phyloP scores from a whole-genome alignment of 805 yeast species.

The Ogataea degrootiae region DNA sequence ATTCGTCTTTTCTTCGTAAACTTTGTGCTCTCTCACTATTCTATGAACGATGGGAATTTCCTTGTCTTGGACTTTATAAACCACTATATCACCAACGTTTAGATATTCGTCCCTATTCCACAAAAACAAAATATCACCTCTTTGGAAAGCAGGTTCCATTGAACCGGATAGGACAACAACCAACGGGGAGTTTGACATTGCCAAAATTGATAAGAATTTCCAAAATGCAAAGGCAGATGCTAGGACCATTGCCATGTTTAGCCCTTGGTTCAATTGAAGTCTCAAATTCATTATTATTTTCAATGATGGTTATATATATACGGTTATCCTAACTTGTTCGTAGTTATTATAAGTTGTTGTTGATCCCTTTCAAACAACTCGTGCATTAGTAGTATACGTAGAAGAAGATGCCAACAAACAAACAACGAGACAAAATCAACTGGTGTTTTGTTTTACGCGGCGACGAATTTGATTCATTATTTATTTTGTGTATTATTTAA shows the following conservation, averaged over 20 bases:
- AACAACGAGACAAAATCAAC: too few relatives aligned
- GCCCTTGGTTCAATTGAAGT: slow-evolving; percentile 36
- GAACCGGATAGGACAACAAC: slow-evolving; percentile 97
- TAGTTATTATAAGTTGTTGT: too few relatives aligned
- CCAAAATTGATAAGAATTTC: slow-evolving; percentile 70
- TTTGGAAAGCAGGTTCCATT: slow-evolving; percentile 98
- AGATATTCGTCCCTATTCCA: slow-evolving; percentile 76
- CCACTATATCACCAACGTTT: slow-evolving; percentile 89
- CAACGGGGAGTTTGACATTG: slow-evolving; percentile 87
- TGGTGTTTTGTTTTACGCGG: too few relatives aligned
- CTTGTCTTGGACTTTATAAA: slow-evolving; percentile 75
- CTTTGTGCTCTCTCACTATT: slow-evolving; percentile 78
- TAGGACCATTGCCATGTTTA: slow-evolving; percentile 72
- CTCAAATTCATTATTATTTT: slow-evolving; percentile 24
- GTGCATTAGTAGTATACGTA: too few relatives aligned
- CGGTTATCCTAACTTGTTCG: too few relatives aligned
- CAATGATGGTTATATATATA: background rate
- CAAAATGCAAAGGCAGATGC: slow-evolving; percentile 90
- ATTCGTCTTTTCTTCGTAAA: slow-evolving; percentile 20
- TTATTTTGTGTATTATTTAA: too few relatives aligned
- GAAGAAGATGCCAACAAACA: too few relatives aligned
- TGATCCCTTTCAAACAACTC: too few relatives aligned
- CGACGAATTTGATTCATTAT: too few relatives aligned
- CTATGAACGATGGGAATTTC: slow-evolving; percentile 96
- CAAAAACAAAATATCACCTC: slow-evolving; percentile 89